These are phyloP conservation scores for Suillus brevipes DNA, from an alignment of 768 basidiomycete species.

Conservation along the genomic window DNA sequence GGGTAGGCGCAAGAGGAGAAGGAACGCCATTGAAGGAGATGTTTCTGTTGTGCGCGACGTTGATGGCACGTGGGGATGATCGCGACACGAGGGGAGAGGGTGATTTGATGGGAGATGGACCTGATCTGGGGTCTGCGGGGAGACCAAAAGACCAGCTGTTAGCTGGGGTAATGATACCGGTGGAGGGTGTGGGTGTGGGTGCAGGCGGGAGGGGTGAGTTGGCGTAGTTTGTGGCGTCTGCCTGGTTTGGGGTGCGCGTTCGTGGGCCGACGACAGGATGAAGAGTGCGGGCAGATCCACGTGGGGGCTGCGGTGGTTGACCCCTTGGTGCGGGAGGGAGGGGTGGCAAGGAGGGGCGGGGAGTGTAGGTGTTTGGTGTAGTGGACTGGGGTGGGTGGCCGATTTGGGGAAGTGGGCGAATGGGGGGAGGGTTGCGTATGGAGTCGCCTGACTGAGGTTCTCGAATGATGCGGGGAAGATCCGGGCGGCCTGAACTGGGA, in stretches of 20 bases:
- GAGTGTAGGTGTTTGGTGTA: slow-evolving; percentile 37
- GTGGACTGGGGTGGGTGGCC: slow-evolving; percentile 15
- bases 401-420: slow-evolving; percentile 34
- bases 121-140: slow-evolving; percentile 63
- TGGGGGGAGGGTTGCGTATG: slow-evolving; percentile 24
- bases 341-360: slow-evolving; percentile 58
- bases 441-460: slow-evolving; percentile 60
- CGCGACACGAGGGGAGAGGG: slow-evolving; percentile 28
- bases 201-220: slow-evolving; percentile 44
- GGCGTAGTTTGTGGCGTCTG: slow-evolving; percentile 50
- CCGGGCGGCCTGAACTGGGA: slow-evolving; percentile 49
- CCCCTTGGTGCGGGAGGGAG: slow-evolving; percentile 68
- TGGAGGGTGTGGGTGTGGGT: slow-evolving; percentile 30
- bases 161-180: slow-evolving; percentile 42
- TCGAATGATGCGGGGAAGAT: slow-evolving; percentile 73
- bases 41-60: slow-evolving; percentile 52
- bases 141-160: slow-evolving; percentile 52
- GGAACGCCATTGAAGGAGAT: slow-evolving; percentile 48
- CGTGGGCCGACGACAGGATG: slow-evolving; percentile 36
- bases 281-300: slow-evolving; percentile 33
- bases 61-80: slow-evolving; percentile 40
- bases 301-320: slow-evolving; percentile 48
- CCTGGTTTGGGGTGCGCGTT: slow-evolving; percentile 56
- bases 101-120: slow-evolving; percentile 40
- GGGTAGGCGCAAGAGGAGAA: slow-evolving; percentile 38